Evolutionary conservation across 2,329 filamentous ascomycete species (phyloP).

Genomic region (Fusarium sp.): DNA sequence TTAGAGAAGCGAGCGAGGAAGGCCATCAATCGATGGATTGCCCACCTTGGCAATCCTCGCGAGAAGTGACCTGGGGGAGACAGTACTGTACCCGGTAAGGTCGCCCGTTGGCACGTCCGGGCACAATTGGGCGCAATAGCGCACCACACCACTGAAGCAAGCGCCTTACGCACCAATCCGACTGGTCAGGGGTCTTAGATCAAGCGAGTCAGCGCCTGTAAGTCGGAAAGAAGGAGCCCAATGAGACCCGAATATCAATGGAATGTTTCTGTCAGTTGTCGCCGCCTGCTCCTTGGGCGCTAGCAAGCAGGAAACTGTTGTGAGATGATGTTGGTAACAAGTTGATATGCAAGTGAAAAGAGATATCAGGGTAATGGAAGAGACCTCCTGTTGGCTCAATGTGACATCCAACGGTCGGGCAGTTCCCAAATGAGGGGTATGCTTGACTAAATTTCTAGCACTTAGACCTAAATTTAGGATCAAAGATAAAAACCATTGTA

Average conservation of each 20-base stretch:
- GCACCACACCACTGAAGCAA: constrained; percentile 51
- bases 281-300: constrained; percentile 27
- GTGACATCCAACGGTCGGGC: constrained; percentile 21
- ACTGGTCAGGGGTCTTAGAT: constrained; percentile 46
- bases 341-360: constrained; percentile 16
- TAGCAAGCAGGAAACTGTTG: constrained; percentile 20
- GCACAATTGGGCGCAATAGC: constrained; percentile 37
- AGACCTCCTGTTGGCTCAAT: constrained; percentile 19
- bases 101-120: constrained; percentile 33
- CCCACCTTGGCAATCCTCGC: constrained; percentile 17
- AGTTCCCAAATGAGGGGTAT: constrained; percentile 36
- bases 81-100: constrained; percentile 31
- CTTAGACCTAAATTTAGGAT: constrained; percentile 22
- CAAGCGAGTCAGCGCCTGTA: constrained; percentile 50
- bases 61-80: constrained; percentile 26
- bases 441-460: constrained; percentile 17
- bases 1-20: constrained; percentile 34
- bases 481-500: neutral
- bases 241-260: constrained; percentile 22
- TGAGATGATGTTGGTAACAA: constrained; percentile 7
- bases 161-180: constrained; percentile 51
- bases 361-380: constrained; percentile 7
- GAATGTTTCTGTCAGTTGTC: constrained; percentile 13
- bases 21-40: constrained; percentile 7
- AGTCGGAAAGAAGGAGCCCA: constrained; percentile 35